Percentiles rank a stretch among this genome's conserved stretches.
Conservation (phyloP, 2,329 filamentous ascomycete genomes). For the Ascochyta lentis region DNA sequence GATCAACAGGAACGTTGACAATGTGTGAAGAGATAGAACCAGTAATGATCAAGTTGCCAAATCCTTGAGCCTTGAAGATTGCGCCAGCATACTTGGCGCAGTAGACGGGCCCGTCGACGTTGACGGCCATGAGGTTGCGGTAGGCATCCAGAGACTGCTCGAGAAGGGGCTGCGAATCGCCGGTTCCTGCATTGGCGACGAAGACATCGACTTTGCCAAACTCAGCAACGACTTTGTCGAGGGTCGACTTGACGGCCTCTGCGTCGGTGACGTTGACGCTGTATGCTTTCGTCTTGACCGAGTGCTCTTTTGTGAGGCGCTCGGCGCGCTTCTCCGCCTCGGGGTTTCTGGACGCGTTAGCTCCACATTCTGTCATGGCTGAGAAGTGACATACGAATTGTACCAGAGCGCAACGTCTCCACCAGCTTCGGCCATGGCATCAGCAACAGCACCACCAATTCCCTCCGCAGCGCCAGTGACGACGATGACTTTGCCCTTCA, state of each 20-base stretch:
- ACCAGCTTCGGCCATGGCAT: slow-evolving; percentile 50
- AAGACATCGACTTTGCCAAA: slow-evolving; percentile 72
- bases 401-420: slow-evolving; percentile 57
- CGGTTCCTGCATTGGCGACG: slow-evolving; percentile 71
- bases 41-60: slow-evolving; percentile 69
- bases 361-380: slow-evolving; percentile 58
- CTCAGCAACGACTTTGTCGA: slow-evolving; percentile 68
- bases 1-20: slow-evolving; percentile 79
- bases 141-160: slow-evolving; percentile 68
- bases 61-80: slow-evolving; percentile 53
- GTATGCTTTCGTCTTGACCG: slow-evolving; percentile 69
- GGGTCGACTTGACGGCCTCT: slow-evolving; percentile 60
- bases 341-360: slow-evolving; percentile 50
- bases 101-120: slow-evolving; percentile 68
- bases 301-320: slow-evolving; percentile 62
- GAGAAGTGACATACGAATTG: slow-evolving; percentile 21
- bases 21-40: slow-evolving; percentile 75
- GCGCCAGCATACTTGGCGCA: slow-evolving; percentile 52
- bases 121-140: slow-evolving; percentile 68
- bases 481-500: slow-evolving; percentile 51
- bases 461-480: slow-evolving; percentile 59
- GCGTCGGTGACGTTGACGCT: slow-evolving; percentile 64
- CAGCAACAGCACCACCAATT: slow-evolving; percentile 57
- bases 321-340: slow-evolving; percentile 66
- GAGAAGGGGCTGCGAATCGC: slow-evolving; percentile 62